Evolutionary conservation across 2,329 filamentous ascomycete genomes (phyloP).

Genomic region (Teratosphaeria destructans): DNA sequence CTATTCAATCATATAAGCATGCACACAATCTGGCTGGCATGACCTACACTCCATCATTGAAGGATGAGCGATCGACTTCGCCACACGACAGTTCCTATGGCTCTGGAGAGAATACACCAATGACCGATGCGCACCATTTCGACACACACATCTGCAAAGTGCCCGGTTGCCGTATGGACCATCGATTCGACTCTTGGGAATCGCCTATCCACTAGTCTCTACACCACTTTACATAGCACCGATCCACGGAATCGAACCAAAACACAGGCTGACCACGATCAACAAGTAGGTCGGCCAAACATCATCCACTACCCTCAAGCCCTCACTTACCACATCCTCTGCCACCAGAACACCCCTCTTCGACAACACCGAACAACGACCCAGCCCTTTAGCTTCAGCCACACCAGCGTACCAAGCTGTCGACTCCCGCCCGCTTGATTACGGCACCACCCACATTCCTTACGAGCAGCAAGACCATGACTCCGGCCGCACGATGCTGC

Average conservation of each 20-base stretch:
- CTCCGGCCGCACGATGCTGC: conserved; percentile 10
- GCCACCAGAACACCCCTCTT: conserved; percentile 10
- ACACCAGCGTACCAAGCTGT: not conserved
- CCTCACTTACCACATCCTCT: conserved; percentile 18
- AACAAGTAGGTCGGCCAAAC: conserved; percentile 16
- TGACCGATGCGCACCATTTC: conserved; percentile 7
- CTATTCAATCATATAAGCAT: conserved; percentile 7
- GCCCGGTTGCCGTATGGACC: conserved; percentile 11
- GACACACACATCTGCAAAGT: conserved; percentile 8
- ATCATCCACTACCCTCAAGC: conserved; percentile 13
- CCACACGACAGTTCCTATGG: conserved; percentile 11
- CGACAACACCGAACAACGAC: conserved; percentile 16
- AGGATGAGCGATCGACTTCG: not conserved
- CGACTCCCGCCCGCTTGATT: conserved; percentile 16
- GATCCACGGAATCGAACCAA: not conserved
- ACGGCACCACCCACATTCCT: conserved; percentile 2
- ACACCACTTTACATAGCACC: not conserved
- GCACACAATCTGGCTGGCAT: not conserved
- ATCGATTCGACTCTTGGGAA: conserved; percentile 26
- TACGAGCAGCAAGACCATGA: not conserved
- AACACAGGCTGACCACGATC: conserved; percentile 15
- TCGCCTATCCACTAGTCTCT: conserved; percentile 13
- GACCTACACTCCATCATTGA: not conserved
- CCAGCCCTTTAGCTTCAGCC: conserved; percentile 10
- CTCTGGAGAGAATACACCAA: conserved; percentile 10